Conservation (phyloP, 345 rosid species). For the Citrus glauca region DNA sequence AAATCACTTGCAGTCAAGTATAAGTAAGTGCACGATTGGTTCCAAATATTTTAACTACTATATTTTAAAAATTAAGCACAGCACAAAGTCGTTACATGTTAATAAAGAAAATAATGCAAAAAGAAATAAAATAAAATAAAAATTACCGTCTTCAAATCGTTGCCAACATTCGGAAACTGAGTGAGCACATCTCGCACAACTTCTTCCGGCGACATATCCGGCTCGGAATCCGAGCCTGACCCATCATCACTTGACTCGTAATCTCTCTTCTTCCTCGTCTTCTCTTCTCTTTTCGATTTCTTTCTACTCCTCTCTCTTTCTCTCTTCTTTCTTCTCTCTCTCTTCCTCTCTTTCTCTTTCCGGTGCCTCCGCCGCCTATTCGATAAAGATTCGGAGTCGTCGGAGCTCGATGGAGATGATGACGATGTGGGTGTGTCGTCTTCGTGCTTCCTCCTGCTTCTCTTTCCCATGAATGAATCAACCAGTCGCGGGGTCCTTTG, state of each 20-base stretch:
- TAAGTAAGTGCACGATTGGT: too few species aligned
- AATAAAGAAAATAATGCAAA: background rate
- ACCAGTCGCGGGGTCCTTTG: background rate
- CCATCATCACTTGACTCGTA: slow-evolving; percentile 25
- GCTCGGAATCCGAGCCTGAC: slow-evolving; percentile 34
- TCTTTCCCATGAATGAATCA: background rate
- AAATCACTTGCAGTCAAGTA: too few species aligned
- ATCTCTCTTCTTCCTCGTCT: slow-evolving; percentile 24
- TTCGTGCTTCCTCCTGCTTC: slow-evolving; percentile 27
- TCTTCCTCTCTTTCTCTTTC: slow-evolving; percentile 41
- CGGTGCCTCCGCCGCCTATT: slow-evolving; percentile 32
- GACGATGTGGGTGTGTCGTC: slow-evolving; percentile 36
- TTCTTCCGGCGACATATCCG: slow-evolving; percentile 36
- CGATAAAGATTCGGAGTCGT: slow-evolving; percentile 45
- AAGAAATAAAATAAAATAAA: background rate
- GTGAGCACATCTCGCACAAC: slow-evolving; percentile 45
- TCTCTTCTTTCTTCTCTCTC: slow-evolving; percentile 36
- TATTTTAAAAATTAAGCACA: too few species aligned
- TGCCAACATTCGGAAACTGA: slow-evolving; percentile 61
- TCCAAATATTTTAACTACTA: too few species aligned
- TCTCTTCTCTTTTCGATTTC: slow-evolving; percentile 39
- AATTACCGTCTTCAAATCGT: slow-evolving; percentile 66
- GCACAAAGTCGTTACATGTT: background rate
- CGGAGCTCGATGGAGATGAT: slow-evolving; percentile 35
- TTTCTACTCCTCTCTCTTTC: slow-evolving; percentile 37